phyloP scores from a whole-genome alignment of 768 basidiomycete species.

The Lactarius sp. region DNA sequence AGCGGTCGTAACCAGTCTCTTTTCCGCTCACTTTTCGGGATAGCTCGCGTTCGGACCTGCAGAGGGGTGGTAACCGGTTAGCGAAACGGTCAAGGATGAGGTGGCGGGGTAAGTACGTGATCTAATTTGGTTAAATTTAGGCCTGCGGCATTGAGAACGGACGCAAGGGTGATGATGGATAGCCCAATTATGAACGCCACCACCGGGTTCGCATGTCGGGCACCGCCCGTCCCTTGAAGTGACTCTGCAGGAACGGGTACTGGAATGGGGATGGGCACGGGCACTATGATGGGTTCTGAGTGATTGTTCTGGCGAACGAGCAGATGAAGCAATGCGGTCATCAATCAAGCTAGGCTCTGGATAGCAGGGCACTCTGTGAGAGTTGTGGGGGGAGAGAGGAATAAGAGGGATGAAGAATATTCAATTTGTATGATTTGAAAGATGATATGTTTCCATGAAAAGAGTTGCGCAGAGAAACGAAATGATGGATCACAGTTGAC shows the following conservation, averaged over 20 bases:
- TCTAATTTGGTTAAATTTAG: constrained; percentile 93
- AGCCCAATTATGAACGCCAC: constrained; percentile 81
- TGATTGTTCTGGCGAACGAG: constrained; percentile 16
- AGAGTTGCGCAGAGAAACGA: not conserved
- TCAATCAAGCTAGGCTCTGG: not conserved
- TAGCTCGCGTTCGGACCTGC: constrained; percentile 63
- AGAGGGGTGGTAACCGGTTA: not conserved
- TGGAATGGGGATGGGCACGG: not conserved
- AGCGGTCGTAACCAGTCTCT: constrained; percentile 79
- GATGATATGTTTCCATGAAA: constrained; percentile 6
- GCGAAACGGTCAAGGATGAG: not conserved
- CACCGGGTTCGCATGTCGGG: constrained; percentile 50
- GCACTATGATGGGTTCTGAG: constrained; percentile 2
- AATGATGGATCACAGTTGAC: not conserved
- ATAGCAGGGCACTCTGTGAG: not conserved
- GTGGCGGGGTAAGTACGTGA: constrained; percentile 43
- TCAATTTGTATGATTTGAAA: not conserved
- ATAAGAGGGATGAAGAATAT: not conserved
- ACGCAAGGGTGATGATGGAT: constrained; percentile 76
- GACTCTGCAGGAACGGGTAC: not conserved
- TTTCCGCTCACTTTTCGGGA: constrained; percentile 71
- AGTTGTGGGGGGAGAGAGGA: not conserved
- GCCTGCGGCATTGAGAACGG: constrained; percentile 87
- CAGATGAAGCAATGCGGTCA: constrained; percentile 6
- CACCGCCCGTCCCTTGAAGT: not conserved